Evolutionary conservation across 2,329 filamentous ascomycete species (phyloP).

Genomic region (Chaetomium globosum): DNA sequence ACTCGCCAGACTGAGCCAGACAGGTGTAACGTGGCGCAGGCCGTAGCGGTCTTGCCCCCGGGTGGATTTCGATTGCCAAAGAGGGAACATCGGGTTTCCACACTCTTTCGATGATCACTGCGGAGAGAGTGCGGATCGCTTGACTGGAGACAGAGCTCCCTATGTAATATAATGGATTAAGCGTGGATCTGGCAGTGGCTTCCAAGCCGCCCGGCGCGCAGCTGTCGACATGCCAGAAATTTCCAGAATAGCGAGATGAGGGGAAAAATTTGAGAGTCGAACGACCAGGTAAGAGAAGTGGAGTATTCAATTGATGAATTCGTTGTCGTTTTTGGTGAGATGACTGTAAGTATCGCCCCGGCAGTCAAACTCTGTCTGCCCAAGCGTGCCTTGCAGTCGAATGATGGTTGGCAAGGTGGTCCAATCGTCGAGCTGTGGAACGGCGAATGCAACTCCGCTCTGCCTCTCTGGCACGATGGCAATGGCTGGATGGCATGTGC

Average conservation of each 20-base stretch:
- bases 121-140: background rate
- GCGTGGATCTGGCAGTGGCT: slow-evolving; percentile 12
- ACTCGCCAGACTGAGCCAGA: slow-evolving; percentile 1
- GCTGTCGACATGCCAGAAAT: slow-evolving; percentile 10
- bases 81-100: slow-evolving; percentile 13
- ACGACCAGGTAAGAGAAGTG: slow-evolving; percentile 5
- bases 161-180: background rate
- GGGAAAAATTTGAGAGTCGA: background rate
- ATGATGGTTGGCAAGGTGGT: slow-evolving; percentile 25
- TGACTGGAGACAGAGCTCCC: background rate
- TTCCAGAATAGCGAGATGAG: slow-evolving; percentile 16
- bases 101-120: slow-evolving; percentile 6
- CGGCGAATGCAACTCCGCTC: slow-evolving; percentile 18
- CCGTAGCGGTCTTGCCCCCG: slow-evolving; percentile 16
- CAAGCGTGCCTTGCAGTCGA: slow-evolving; percentile 18
- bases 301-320: slow-evolving; percentile 19
- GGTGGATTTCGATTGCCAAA: slow-evolving; percentile 19
- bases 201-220: slow-evolving; percentile 18
- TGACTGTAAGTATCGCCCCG: slow-evolving; percentile 4
- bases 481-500: slow-evolving; percentile 23
- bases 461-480: slow-evolving; percentile 23
- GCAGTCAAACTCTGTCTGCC: slow-evolving; percentile 7
- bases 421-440: slow-evolving; percentile 17
- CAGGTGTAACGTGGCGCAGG: slow-evolving; percentile 22
- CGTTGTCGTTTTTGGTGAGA: background rate